Percentiles rank a stretch among this genome's conserved stretches.
Evolutionary conservation across 306 rosid species (phyloP).

Genomic region (Cicer bijugum): DNA sequence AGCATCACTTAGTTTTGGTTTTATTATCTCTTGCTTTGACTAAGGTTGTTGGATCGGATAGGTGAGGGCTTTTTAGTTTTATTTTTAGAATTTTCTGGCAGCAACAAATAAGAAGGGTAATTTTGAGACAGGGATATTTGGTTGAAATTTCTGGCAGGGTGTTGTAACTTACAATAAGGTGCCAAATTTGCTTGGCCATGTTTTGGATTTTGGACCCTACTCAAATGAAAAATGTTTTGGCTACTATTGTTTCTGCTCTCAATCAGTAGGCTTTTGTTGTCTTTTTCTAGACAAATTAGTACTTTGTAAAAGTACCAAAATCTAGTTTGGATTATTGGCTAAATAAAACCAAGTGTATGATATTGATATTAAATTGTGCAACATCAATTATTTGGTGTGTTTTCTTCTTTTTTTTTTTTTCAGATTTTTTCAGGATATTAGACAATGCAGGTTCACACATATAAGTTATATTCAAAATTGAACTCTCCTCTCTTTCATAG

Average conservation of each 20-base stretch:
- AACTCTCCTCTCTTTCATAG: too few relatives aligned
- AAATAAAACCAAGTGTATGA: conserved; percentile 12
- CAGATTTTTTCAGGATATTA: background rate
- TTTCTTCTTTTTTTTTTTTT: background rate
- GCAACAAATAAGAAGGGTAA: conserved; percentile 37
- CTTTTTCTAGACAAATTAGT: conserved; percentile 18
- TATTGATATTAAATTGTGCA: background rate
- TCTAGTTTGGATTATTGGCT: conserved; percentile 22
- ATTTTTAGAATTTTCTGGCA: conserved; percentile 9
- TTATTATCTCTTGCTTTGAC: conserved; percentile 26
- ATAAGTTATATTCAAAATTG: too few relatives aligned
- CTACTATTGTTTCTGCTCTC: background rate
- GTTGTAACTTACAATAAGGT: conserved; percentile 35
- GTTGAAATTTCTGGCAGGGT: conserved; percentile 31
- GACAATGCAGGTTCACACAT: too few relatives aligned
- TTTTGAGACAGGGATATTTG: conserved; percentile 10
- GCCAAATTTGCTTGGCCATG: conserved; percentile 36
- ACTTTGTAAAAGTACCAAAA: conserved; percentile 4
- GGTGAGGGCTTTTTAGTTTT: conserved; percentile 8
- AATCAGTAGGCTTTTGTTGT: conserved; percentile 40
- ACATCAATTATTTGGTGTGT: background rate
- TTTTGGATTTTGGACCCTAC: conserved; percentile 9
- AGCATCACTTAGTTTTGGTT: conserved; percentile 8
- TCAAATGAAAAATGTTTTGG: conserved; percentile 4
- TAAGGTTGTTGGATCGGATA: conserved; percentile 27